Evolutionary conservation across 164 flowering plant genomes (phyloP), one percentile per base, ranked within the genome.

Genomic region (Tinospora cordifolia): DNA sequence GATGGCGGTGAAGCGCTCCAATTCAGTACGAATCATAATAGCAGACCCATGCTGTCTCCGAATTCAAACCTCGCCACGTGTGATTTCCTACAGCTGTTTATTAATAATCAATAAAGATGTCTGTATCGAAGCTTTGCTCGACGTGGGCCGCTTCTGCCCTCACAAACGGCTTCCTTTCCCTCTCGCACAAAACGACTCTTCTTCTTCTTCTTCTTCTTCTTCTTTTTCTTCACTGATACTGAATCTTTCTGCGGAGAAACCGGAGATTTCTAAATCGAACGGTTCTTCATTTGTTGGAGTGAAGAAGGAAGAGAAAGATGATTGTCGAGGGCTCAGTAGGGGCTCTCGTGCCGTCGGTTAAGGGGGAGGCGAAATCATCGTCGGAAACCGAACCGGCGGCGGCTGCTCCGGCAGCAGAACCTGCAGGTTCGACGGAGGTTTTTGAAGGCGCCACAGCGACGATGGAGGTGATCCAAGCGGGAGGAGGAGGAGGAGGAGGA

Each of bases 301-400:
- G 13, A 25, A 39, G 5, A 22, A 30, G 27, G 8, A n/a, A 27
- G 22, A 24, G 68, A 64, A 44, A 30, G 30, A 71, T 38, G 72
- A 75, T 59, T 83, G 87, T 77, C 4, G 85, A 78, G 72, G 75
- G 77, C 10, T 85, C 86, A 7, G 69, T 72, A 15, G 96, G 86
- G 19, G 83, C 88, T 26, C 41, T 84, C 8, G 93, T 91, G 34
- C 93, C 93, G 10, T 79, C 84, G 2, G 87, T 84, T 74, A 88
- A 84, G 77, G 72, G 70, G 38, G 87, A 83, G 70, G 71, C 63
- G 25, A 77, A 65, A 40, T 38, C 78, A 1, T 69, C 79, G 19
- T 51, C 84, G 2, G 69, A 65, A 24, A 60, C 72, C 40, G 49
- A 65, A 8, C 65, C 54, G 10, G 74, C 39, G 15, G 27, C 51